Conservation (phyloP, 1,284 basidiomycete genomes). For the Golubevia sp. region DNA sequence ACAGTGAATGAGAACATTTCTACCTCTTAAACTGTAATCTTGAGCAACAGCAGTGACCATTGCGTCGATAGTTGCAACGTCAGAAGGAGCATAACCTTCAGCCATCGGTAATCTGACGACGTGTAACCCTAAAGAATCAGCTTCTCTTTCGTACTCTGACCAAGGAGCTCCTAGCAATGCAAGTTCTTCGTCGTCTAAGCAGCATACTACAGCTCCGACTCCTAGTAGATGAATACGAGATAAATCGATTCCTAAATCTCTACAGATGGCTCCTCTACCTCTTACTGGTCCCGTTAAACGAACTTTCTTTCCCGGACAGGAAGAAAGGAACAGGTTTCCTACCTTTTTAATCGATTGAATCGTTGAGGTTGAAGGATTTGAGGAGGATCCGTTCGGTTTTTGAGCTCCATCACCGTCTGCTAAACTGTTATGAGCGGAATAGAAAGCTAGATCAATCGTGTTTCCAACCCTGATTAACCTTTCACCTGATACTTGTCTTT, state of each 20-base stretch:
- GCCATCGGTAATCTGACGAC: constrained; percentile 80
- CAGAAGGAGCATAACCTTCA: constrained; percentile 81
- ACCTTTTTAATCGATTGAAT: too few relatives aligned
- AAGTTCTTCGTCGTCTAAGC: constrained; percentile 84
- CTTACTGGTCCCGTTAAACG: constrained; percentile 78
- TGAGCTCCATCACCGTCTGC: too few relatives aligned
- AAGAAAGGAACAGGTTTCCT: constrained; percentile 88
- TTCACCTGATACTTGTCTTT: constrained; percentile 24
- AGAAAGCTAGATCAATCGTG: constrained; percentile 22
- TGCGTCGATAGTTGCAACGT: constrained; percentile 68
- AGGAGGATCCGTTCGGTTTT: too few relatives aligned
- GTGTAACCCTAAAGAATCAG: constrained; percentile 73
- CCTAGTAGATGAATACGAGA: constrained; percentile 76
- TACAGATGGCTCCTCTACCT: constrained; percentile 80
- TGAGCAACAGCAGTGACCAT: constrained; percentile 75
- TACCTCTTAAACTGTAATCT: constrained; percentile 76
- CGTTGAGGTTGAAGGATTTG: too few relatives aligned
- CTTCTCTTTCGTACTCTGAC: constrained; percentile 73
- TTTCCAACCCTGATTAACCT: constrained; percentile 35
- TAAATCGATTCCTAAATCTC: constrained; percentile 79
- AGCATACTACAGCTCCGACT: constrained; percentile 82
- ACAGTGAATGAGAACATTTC: constrained; percentile 83
- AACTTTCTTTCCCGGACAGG: constrained; percentile 96
- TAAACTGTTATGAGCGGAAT: too few relatives aligned
- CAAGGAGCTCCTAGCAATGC: constrained; percentile 81